Conservation (phyloP, 768 basidiomycete genomes). For the Suillus tomentosus region DNA sequence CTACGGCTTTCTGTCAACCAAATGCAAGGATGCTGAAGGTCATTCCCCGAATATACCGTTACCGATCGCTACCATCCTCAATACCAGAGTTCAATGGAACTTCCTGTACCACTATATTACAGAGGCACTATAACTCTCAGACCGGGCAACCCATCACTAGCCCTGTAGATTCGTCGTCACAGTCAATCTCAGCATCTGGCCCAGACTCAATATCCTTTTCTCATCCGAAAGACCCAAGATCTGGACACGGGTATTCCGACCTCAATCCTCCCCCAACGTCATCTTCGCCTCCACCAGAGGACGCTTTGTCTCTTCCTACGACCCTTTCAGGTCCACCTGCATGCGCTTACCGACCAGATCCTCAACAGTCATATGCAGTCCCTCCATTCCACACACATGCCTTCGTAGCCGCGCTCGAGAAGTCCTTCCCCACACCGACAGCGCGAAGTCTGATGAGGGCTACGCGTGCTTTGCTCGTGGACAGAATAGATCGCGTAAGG, state of each 20-base stretch:
- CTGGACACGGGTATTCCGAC: constrained; percentile 15
- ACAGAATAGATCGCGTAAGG: constrained; percentile 69
- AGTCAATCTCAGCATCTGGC: constrained; percentile 7
- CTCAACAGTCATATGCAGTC: constrained; percentile 46
- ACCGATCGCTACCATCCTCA: neutral
- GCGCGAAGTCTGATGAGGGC: constrained; percentile 84
- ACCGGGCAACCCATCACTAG: constrained; percentile 10
- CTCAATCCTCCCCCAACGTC: neutral
- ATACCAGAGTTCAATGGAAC: constrained; percentile 4
- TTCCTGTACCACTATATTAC: constrained; percentile 1
- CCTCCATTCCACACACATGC: constrained; percentile 85
- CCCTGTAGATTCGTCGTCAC: constrained; percentile 4
- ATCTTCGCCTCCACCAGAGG: constrained; percentile 6
- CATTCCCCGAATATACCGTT: neutral
- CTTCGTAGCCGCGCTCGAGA: constrained; percentile 72
- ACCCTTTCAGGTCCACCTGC: constrained; percentile 15
- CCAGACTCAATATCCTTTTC: constrained; percentile 17
- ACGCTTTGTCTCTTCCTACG: constrained; percentile 17
- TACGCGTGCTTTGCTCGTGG: constrained; percentile 76
- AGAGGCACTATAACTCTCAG: constrained; percentile 1
- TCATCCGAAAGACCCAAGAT: constrained; percentile 21
- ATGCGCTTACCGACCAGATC: constrained; percentile 10
- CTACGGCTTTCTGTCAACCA: neutral
- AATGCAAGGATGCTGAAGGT: constrained; percentile 2
- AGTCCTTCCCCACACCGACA: constrained; percentile 70